Evolutionary conservation across 2,329 filamentous ascomycete species (phyloP).

Genomic region (Colletotrichum phormii): DNA sequence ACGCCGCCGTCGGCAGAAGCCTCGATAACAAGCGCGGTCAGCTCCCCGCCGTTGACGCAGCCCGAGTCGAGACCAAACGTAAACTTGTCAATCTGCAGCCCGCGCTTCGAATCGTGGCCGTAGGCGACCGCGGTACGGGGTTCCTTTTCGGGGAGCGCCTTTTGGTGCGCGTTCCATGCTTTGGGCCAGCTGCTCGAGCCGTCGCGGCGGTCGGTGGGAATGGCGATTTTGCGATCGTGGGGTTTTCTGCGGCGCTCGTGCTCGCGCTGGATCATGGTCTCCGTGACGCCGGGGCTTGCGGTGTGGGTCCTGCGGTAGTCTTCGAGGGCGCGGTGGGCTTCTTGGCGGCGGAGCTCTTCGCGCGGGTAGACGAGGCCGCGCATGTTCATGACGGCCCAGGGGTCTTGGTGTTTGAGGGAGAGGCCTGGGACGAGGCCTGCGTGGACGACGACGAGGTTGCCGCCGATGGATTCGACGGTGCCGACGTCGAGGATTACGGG

Average conservation of each 20-base stretch:
- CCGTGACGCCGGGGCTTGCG: conserved; percentile 33
- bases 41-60: conserved; percentile 79
- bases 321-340: conserved; percentile 40
- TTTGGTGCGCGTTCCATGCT: conserved; percentile 67
- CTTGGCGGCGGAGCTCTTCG: conserved; percentile 51
- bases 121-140: conserved; percentile 79
- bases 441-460: conserved; percentile 79
- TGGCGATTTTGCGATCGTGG: conserved; percentile 45
- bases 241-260: conserved; percentile 34
- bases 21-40: conserved; percentile 83
- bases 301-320: conserved; percentile 30
- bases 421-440: conserved; percentile 86
- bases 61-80: conserved; percentile 88
- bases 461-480: conserved; percentile 58
- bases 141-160: conserved; percentile 42
- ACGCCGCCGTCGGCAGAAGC: conserved; percentile 50
- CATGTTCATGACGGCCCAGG: conserved; percentile 92
- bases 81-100: conserved; percentile 71
- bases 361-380: conserved; percentile 75
- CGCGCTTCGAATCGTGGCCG: conserved; percentile 84
- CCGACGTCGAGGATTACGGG: conserved; percentile 85
- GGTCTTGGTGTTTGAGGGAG: conserved; percentile 76
- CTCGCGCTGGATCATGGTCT: conserved; percentile 35
- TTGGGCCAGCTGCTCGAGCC: conserved; percentile 75
- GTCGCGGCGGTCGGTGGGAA: conserved; percentile 55